Evolutionary conservation across 2,329 filamentous ascomycete species (phyloP), one percentile per base, ranked within the genome.

Genomic region (Pseudocercospora crystallina): DNA sequence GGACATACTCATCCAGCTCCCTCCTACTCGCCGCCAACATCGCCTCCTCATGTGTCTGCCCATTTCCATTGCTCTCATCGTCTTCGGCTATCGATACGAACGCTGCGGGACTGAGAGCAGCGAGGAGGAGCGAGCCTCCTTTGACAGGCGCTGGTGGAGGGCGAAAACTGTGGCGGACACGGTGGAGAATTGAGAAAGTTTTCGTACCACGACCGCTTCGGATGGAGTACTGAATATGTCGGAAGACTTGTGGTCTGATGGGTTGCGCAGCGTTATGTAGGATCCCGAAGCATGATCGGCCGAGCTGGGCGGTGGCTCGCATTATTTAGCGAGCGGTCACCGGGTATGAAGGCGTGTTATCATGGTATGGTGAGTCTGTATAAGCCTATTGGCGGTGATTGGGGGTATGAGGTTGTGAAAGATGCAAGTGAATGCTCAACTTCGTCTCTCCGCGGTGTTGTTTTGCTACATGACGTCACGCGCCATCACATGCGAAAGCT

Each of bases 21-120:
- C 84, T 75, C 36, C 88, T 78, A 33, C 91, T 96, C 2, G 80
- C 83, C 67, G 90, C 82, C 11, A 96, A 80, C 92, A 96, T 96
- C 58, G 89, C 86, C 70, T 81, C 81, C 72, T 96, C 91, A 20
- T 83, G 82, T 2, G 91, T 96, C 64, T 86, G 77, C 20, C 73
- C 74, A 60, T 75, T 70, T 47, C 69, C 69, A 38, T 70, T 67
- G 10, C 77, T 71, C 20, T 65, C 58, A 9, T 69, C 63, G 38
- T 80, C 72, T 55, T 81, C 75, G 42, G 77, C 76, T 37, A 85
- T 71, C 47, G 80, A 73, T 34, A 86, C 76, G 56, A 85, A 84
- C 1, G 78, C 81, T 5, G 75, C 77, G 0, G 83, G 81, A 17
- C 75, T 79, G 43, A 85, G 68, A 5, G 68, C 70, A n/a, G 74